Evolutionary conservation across 805 yeast genomes (phyloP), one percentile per base, ranked within the genome.

Genomic region (Saccharomycopsis sp.): DNA sequence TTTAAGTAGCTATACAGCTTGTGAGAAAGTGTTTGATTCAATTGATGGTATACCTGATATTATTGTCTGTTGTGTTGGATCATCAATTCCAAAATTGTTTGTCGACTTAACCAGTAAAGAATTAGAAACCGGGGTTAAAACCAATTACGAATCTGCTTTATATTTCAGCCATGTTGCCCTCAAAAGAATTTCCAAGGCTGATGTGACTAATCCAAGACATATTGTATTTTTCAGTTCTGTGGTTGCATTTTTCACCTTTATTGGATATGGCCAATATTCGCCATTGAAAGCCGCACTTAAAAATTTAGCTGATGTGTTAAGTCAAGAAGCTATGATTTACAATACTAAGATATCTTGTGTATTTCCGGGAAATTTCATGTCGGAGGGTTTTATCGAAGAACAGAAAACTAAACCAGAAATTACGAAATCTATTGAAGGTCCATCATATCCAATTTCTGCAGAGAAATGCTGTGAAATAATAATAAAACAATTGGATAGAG

Each of bases 231-330:
- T 73, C 55, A 84, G 96, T 0, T 85, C 96, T 2, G 84, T 79
- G 3, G 77, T 82, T 7, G 88, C 94, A 2, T 77, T 82, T 53
- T 90, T 77, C 66, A 87, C 96, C 4, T 82, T 90, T 57, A 84
- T 87, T 36, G 99, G 99, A 0, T 93, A 93, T 59, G 73, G 79
- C 0, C 90, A 86, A 55, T 93, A 93, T 59, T 89, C 93, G 0
- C 98, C 99, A 1, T 62, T 79, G 53, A 93, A 93, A 59, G 81
- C 86, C 0, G 95, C 96, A 0, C 60, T 90, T 13, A 72, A 85
- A 55, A 67, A 95, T 0, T 65, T 93, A 11, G 80, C 88, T 0
- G 84, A 83, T 40, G 68, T 83, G 4, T 63, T 93, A 43, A 77
- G 96, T 51, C 96, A 89, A 54, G 99, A 93, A 59, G 68, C 83